Evolutionary conservation across 768 basidiomycete species (phyloP).

Genomic region (Asterophora lycoperdoides): DNA sequence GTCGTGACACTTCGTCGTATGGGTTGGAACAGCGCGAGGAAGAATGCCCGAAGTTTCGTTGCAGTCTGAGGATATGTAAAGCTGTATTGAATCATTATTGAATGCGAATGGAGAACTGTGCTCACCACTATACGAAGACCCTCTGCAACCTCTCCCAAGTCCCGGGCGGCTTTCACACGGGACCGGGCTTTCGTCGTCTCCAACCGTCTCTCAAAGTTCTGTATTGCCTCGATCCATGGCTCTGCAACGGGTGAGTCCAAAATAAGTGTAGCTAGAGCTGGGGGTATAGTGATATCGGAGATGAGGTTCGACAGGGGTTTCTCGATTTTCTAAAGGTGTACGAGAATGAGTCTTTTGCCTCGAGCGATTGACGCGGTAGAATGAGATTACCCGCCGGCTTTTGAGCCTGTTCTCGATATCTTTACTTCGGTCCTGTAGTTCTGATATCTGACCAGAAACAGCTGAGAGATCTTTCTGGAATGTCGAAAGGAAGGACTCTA

Average conservation of each 20-base stretch:
- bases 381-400: conserved; percentile 69
- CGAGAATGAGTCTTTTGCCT: not conserved
- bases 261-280: conserved; percentile 67
- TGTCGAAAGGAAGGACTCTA: conserved; percentile 89
- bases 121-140: conserved; percentile 72
- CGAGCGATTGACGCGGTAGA: not conserved
- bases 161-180: conserved; percentile 83
- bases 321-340: conserved; percentile 68
- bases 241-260: conserved; percentile 85
- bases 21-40: conserved; percentile 78
- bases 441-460: conserved; percentile 95
- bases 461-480: conserved; percentile 93
- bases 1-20: conserved; percentile 81
- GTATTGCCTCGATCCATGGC: conserved; percentile 79
- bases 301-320: conserved; percentile 80
- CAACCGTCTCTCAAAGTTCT: conserved; percentile 76
- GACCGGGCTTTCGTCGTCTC: conserved; percentile 65
- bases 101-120: not conserved
- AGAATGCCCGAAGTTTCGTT: conserved; percentile 83
- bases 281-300: conserved; percentile 78
- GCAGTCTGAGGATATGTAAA: conserved; percentile 57
- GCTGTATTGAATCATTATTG: not conserved
- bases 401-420: conserved; percentile 86
- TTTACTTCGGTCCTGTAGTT: conserved; percentile 85
- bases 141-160: conserved; percentile 78